Base-by-base conservation (phyloP, 768 basidiomycete species). In the Boletus barrowsii region DNA sequence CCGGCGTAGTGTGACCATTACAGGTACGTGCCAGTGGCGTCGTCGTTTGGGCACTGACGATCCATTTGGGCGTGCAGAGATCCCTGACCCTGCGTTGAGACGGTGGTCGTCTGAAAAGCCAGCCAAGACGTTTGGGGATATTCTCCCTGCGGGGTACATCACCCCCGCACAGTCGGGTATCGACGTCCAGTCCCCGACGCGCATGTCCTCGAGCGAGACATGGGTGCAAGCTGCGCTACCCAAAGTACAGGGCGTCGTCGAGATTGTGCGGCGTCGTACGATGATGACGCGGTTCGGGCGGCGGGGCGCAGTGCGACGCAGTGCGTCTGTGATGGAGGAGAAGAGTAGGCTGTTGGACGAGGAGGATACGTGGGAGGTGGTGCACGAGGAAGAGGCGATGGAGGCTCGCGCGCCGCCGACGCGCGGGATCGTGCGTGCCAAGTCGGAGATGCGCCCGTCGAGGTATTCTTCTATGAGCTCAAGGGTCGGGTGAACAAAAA, bases 61-160 rank as follows among this genome's bases (percentile, higher is more conserved):
- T 24, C 10, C 0, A 1, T 17, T 4, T 22, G 40, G 17, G n/a
- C 41, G 3, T 26, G 29, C 40, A 72, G 68, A 71, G 37, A 45
- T 51, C 14, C 60, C 22, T 8, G 67, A 72, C 17, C 67, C 70
- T 1, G 60, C 64, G 0, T 35, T 72, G n/a, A 48, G 58, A 54
- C 55, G 57, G 14, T 62, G 61, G 57, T 60, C 62, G 13, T 43
- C 45, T n/a, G 29, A 29, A 29, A 59, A 47, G n/a, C 63, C 66
- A 1, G 55, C 66, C 37, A 63, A 68, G 43, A 76, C 78, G 5
- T 82, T 82, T 58, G 68, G 70, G 37, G 78, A 81, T 39, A 75
- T 83, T 18, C 68, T 83, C 10, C 78, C 81, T 2, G 49, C 75
- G 5, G 60, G 70, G 9, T 68, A 75, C n/a, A 81, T 83, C 53